phyloP scores from a whole-genome alignment of 2,329 filamentous ascomycete genomes.

The Shiraia sp. region DNA sequence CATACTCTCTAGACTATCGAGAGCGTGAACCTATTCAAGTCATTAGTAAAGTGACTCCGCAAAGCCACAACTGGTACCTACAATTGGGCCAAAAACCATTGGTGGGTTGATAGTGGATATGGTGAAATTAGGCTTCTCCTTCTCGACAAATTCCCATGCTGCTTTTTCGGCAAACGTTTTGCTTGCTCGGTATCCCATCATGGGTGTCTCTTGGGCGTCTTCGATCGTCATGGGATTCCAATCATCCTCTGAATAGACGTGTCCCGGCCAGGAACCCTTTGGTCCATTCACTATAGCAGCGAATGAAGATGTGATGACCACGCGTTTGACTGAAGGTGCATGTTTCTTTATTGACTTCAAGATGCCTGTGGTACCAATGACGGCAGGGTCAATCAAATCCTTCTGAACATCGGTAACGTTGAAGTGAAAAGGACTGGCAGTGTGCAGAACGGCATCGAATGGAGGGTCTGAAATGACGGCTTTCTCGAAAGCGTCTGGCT shows the following conservation, averaged over 20 bases:
- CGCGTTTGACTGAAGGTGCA: slow-evolving; percentile 70
- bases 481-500: slow-evolving; percentile 67
- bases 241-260: slow-evolving; percentile 58
- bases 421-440: slow-evolving; percentile 67
- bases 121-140: slow-evolving; percentile 56
- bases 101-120: slow-evolving; percentile 56
- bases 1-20: slow-evolving; percentile 64
- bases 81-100: slow-evolving; percentile 55
- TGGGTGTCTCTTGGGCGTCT: slow-evolving; percentile 50
- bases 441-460: slow-evolving; percentile 67
- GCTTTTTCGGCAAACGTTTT: slow-evolving; percentile 66
- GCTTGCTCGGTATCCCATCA: slow-evolving; percentile 55
- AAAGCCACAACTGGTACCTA: slow-evolving; percentile 19
- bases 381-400: slow-evolving; percentile 62
- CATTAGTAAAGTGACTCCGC: slow-evolving; percentile 10
- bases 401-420: slow-evolving; percentile 74
- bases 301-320: slow-evolving; percentile 72
- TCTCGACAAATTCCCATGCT: slow-evolving; percentile 58
- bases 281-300: slow-evolving; percentile 64
- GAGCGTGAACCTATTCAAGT: slow-evolving; percentile 52
- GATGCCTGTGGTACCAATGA: slow-evolving; percentile 67
- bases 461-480: slow-evolving; percentile 64
- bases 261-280: slow-evolving; percentile 55
- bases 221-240: slow-evolving; percentile 62
- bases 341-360: slow-evolving; percentile 64